A percentile compares a stretch with the other conserved stretches of the same genome.
phyloP scores from a whole-genome alignment of 495 filamentous ascomycete genomes.

The Aspergillus diversus region DNA sequence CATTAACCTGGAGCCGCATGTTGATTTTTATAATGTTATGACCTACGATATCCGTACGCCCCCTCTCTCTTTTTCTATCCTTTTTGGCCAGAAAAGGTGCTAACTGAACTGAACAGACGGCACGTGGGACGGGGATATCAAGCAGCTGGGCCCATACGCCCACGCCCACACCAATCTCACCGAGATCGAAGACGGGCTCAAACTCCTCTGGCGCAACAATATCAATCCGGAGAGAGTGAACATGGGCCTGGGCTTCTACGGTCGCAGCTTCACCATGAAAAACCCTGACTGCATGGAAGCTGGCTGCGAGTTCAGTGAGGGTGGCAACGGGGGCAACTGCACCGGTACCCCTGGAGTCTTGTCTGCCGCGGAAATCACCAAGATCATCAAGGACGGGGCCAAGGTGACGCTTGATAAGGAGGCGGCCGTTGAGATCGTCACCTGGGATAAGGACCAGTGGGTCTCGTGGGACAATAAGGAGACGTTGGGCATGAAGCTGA shows the following conservation, averaged over 20 bases:
- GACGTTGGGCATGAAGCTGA: slow-evolving; percentile 43
- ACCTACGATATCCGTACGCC: slow-evolving; percentile 48
- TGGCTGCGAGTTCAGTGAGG: slow-evolving; percentile 30
- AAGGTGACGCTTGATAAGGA: slow-evolving; percentile 16
- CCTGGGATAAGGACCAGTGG: slow-evolving; percentile 50
- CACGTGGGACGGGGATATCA: slow-evolving; percentile 31
- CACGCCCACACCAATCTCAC: slow-evolving; percentile 44
- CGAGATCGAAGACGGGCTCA: slow-evolving; percentile 38
- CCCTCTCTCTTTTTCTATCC: neutral
- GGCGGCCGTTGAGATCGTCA: slow-evolving; percentile 39
- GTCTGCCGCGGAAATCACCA: slow-evolving; percentile 25
- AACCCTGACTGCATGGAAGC: slow-evolving; percentile 38
- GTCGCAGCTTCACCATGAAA: slow-evolving; percentile 39
- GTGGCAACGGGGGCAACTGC: slow-evolving; percentile 36
- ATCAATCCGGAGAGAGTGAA: slow-evolving; percentile 38
- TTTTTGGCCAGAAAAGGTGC: neutral
- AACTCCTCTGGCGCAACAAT: slow-evolving; percentile 46
- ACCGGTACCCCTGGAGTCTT: slow-evolving; percentile 32
- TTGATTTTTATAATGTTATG: slow-evolving; percentile 58
- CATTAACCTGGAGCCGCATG: slow-evolving; percentile 40
- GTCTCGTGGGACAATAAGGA: slow-evolving; percentile 49
- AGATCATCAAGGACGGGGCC: slow-evolving; percentile 13
- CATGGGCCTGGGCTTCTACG: slow-evolving; percentile 51
- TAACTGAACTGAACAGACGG: slow-evolving; percentile 13
- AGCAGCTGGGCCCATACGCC: slow-evolving; percentile 26